Conservation (phyloP, 2,329 filamentous ascomycete species). For the Alternaria conjuncta region DNA sequence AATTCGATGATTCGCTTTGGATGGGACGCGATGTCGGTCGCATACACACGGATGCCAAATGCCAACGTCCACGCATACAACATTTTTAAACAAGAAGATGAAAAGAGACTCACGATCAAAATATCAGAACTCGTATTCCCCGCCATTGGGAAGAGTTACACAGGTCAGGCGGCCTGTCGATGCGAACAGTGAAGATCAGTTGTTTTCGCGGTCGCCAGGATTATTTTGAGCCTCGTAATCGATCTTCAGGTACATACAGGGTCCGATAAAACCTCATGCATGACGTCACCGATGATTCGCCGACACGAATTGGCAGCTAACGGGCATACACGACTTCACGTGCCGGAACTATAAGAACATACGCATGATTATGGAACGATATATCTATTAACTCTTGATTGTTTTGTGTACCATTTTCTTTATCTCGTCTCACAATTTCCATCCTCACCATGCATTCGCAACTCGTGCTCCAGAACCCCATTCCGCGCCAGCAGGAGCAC, state of each 20-base stretch:
- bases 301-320: not conserved
- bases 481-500: too few species aligned
- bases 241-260: not conserved
- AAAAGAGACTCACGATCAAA: conserved; percentile 62
- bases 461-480: too few species aligned
- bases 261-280: not conserved
- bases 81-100: too few species aligned
- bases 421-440: not conserved
- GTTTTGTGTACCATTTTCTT: not conserved
- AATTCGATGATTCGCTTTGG: too few species aligned
- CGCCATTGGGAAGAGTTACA: conserved; percentile 40
- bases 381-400: not conserved
- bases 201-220: not conserved
- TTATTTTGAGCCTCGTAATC: conserved; percentile 1
- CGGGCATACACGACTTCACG: not conserved
- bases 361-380: not conserved
- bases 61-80: too few species aligned
- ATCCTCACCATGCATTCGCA: too few species aligned
- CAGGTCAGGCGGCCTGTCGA: too few species aligned
- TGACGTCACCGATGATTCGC: conserved; percentile 1
- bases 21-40: too few species aligned
- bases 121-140: conserved; percentile 61
- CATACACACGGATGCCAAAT: not conserved
- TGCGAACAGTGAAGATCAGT: not conserved
- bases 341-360: too few species aligned